Evolutionary conservation across 805 yeast species (phyloP).

Genomic region (Lipomyces sp.): DNA sequence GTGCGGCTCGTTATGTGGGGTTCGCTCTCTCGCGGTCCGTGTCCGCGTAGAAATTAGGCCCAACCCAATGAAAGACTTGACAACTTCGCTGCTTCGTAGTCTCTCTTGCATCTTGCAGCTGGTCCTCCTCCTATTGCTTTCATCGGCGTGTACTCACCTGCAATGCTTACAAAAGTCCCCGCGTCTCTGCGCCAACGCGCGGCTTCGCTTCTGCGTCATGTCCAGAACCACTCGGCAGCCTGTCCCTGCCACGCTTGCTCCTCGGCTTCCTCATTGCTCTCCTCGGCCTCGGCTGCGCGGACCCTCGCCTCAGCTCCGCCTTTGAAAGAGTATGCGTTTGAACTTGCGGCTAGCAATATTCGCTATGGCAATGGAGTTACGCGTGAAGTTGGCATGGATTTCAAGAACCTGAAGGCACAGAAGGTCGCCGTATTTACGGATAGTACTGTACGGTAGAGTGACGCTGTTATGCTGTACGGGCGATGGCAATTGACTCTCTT

Average conservation of each 20-base stretch:
- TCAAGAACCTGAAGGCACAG: slow-evolving; percentile 36
- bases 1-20: too few species aligned
- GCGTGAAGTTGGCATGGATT: slow-evolving; percentile 41
- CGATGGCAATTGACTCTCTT: too few species aligned
- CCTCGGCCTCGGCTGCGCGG: slow-evolving; percentile 23
- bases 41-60: too few species aligned
- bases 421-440: slow-evolving; percentile 43
- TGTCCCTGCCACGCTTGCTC: slow-evolving; percentile 41
- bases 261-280: slow-evolving; percentile 11
- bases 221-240: slow-evolving; percentile 35
- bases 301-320: slow-evolving; percentile 16
- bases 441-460: slow-evolving; percentile 23
- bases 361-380: slow-evolving; percentile 43
- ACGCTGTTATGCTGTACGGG: background rate
- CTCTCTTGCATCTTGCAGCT: background rate
- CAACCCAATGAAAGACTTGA: too few species aligned
- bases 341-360: slow-evolving; percentile 42
- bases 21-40: too few species aligned
- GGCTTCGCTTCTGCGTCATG: slow-evolving; percentile 24
- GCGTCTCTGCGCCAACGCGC: slow-evolving; percentile 22
- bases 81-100: too few species aligned
- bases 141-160: background rate
- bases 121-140: background rate
- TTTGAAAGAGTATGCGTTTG: slow-evolving; percentile 41
- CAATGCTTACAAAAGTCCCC: slow-evolving; percentile 17